These are phyloP conservation scores for Trichoderma harzianum DNA, from an alignment of 2,329 filamentous ascomycete species.

Conservation along the genomic window DNA sequence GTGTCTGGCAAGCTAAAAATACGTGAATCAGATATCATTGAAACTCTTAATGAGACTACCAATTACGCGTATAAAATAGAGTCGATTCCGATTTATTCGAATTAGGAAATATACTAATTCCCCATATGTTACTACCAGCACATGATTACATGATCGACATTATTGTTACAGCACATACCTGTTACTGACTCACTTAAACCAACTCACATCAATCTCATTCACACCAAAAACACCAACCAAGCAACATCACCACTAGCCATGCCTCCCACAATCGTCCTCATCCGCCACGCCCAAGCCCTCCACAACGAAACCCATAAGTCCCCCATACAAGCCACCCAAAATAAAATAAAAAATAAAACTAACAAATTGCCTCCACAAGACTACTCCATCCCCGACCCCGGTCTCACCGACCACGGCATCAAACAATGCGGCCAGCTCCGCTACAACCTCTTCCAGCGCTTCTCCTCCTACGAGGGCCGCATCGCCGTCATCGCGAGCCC, in stretches of 20 bases:
- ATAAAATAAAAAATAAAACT: background rate
- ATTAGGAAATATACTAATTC: background rate
- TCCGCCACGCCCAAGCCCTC: conserved; percentile 80
- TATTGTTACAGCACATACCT: background rate
- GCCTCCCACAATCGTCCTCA: conserved; percentile 67
- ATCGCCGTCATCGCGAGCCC: conserved; percentile 59
- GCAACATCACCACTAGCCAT: conserved; percentile 31
- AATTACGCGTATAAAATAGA: background rate
- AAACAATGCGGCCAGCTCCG: conserved; percentile 47
- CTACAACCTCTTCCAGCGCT: conserved; percentile 39
- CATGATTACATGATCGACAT: background rate
- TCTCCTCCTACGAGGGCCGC: conserved; percentile 30
- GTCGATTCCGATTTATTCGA: background rate
- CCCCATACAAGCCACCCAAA: background rate
- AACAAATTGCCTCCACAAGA: conserved; percentile 36
- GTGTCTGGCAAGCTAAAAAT: background rate
- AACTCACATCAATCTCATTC: background rate
- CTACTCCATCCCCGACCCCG: conserved; percentile 48
- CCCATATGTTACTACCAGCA: background rate
- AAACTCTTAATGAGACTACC: background rate
- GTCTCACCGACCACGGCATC: conserved; percentile 47
- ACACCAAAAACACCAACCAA: background rate
- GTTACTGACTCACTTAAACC: background rate
- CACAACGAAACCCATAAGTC: conserved; percentile 53
- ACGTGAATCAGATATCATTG: background rate